Evolutionary conservation across 2,329 filamentous ascomycete species (phyloP), one percentile per base, ranked within the genome.

Genomic region (Aspergillus melleus): DNA sequence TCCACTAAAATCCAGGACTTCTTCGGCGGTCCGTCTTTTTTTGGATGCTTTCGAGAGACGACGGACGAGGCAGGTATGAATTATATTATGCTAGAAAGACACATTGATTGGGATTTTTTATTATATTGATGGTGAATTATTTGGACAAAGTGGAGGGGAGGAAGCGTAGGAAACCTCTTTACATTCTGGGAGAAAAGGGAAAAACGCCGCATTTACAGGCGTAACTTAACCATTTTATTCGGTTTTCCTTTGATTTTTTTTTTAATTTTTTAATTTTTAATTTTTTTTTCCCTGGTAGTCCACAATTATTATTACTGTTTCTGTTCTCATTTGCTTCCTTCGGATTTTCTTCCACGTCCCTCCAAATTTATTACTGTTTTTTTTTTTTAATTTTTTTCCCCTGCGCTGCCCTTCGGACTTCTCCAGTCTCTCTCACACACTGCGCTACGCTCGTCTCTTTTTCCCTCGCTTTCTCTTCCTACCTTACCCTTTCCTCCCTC

Each of bases 311-410:
- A 61, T 42, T 42, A 42, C 36, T 42, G 36, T 42, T 42, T 42
- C 58, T 63, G 53, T 63, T 64, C 57, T 58, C 46, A 49, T 36
- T 55, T 60, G 54, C 57, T 54, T 61, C 52, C 57, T 65, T 58
- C 62, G 62, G 62, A 54, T 62, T 57, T 65, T 59, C 58, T 55
- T 62, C 59, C 60, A 61, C 60, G 51, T 58, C 59, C 62, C 59
- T 61, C 62, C 58, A 54, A 54, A 57, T 19, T 61, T 61, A 60
- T 60, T 63, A 55, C 60, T 63, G 59, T 61, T 63, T 59, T 62
- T 59, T 58, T 61, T 62, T 58, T 57, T 60, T 53, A 58, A 54
- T 52, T 58, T 55, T 44, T 51, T 59, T 32, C 32, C 32, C 32
- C 32, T 42, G 14, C 36, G 36, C 14, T n/a, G 12, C 14, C 14